Percentiles rank a stretch among this genome's conserved stretches.
phyloP scores from a whole-genome alignment of 176 grass and related monocot genomes.

The Phoenix roebelenii region DNA sequence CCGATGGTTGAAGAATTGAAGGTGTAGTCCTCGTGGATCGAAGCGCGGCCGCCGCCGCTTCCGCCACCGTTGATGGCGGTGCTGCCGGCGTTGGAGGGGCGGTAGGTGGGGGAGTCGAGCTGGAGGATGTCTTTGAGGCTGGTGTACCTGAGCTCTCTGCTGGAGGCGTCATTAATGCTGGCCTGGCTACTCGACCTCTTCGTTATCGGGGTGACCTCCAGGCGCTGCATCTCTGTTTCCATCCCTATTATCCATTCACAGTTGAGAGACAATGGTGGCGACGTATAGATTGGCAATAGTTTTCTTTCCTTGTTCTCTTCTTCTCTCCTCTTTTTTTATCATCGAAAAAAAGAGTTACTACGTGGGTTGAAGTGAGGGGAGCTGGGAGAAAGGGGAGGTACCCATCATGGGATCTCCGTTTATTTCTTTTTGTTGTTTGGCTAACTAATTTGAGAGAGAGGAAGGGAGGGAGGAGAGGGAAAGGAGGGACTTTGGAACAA shows the following conservation, averaged over 20 bases:
- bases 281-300: neutral
- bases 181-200: conserved; percentile 16
- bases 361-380: neutral
- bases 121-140: conserved; percentile 71
- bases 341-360: neutral
- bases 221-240: conserved; percentile 26
- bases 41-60: conserved; percentile 18
- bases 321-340: neutral
- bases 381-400: neutral
- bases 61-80: neutral
- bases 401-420: no score
- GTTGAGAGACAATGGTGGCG: neutral
- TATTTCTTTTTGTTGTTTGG: no score
- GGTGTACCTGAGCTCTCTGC: conserved; percentile 41
- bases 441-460: no score
- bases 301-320: neutral
- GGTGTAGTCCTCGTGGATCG: conserved; percentile 18
- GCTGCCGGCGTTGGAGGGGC: neutral
- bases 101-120: neutral
- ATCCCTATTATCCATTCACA: conserved; percentile 11
- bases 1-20: conserved; percentile 49
- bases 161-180: conserved; percentile 20
- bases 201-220: conserved; percentile 23
- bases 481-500: no score
- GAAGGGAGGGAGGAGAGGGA: conserved; percentile 13